Evolutionary conservation across 169 alveolate genomes (phyloP).

Genomic region (Theileria sp.): DNA sequence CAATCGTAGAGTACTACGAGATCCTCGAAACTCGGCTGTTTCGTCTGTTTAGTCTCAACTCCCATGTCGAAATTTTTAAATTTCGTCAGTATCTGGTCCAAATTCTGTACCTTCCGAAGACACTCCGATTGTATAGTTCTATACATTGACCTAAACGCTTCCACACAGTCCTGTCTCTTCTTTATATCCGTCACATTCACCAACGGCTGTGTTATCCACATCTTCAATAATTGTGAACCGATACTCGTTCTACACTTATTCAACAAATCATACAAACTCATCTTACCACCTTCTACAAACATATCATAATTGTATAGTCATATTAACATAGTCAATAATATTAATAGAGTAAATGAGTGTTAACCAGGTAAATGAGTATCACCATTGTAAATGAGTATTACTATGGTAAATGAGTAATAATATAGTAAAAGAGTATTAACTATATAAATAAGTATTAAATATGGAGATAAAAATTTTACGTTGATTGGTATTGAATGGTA

Average conservation of each 20-base stretch:
- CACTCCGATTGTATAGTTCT: slow-evolving; percentile 70
- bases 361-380: too few species aligned
- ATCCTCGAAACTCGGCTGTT: slow-evolving; percentile 65
- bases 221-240: slow-evolving; percentile 88
- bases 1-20: slow-evolving; percentile 66
- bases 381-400: too few species aligned
- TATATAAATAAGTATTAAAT: too few species aligned
- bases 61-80: slow-evolving; percentile 66
- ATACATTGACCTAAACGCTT: slow-evolving; percentile 80
- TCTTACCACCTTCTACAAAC: slow-evolving; percentile 19
- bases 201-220: slow-evolving; percentile 96
- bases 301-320: too few species aligned
- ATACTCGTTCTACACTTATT: slow-evolving; percentile 90
- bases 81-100: slow-evolving; percentile 66
- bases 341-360: too few species aligned
- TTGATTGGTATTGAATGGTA: slow-evolving; percentile 45
- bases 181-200: slow-evolving; percentile 84
- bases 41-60: slow-evolving; percentile 45
- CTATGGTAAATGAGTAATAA: background rate
- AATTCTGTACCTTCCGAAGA: slow-evolving; percentile 81
- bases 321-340: too few species aligned
- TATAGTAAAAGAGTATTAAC: background rate
- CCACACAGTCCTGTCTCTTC: slow-evolving; percentile 91
- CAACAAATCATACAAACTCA: slow-evolving; percentile 79
- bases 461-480: too few species aligned